Conservation (phyloP, 1,139 yeast species). For the Hanseniaspora sp. region DNA sequence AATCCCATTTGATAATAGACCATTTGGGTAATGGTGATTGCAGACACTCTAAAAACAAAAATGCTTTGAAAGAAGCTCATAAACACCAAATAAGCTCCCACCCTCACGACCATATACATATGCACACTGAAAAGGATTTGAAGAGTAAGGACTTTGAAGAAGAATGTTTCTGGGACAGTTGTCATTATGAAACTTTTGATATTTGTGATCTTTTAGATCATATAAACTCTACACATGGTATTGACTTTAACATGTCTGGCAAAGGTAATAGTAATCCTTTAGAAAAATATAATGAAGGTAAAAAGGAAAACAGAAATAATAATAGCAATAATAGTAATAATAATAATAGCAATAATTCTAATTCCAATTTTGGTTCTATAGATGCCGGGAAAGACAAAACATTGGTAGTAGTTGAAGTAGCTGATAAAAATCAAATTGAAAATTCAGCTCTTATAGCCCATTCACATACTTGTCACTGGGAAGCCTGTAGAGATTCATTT, state of each 20-base stretch:
- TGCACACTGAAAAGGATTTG: slow-evolving; percentile 17
- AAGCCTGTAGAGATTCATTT: slow-evolving; percentile 42
- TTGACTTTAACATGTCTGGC: slow-evolving; percentile 27
- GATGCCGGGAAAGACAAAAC: not conserved
- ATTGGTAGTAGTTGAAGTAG: no score
- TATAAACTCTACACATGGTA: slow-evolving; percentile 43
- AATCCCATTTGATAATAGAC: slow-evolving; percentile 46
- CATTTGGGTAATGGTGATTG: slow-evolving; percentile 39
- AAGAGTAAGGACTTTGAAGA: slow-evolving; percentile 19
- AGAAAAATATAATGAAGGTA: slow-evolving; percentile 1
- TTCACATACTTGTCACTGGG: slow-evolving; percentile 25
- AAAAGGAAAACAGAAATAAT: slow-evolving; percentile 18
- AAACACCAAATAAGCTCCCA: not conserved
- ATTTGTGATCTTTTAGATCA: slow-evolving; percentile 48
- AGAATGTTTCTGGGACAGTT: slow-evolving; percentile 66
- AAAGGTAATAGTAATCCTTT: slow-evolving; percentile 15
- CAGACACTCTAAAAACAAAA: slow-evolving; percentile 9
- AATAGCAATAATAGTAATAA: not conserved
- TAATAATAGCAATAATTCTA: not conserved
- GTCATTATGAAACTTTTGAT: slow-evolving; percentile 46
- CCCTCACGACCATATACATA: slow-evolving; percentile 15
- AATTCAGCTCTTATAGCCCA: not conserved
- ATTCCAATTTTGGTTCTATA: no score
- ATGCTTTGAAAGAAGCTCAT: not conserved
- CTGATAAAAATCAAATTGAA: no score